A percentile compares a stretch with the other conserved stretches of the same genome.
Evolutionary conservation across 2,329 filamentous ascomycete species (phyloP).

Genomic region (Aspergillus fructus): DNA sequence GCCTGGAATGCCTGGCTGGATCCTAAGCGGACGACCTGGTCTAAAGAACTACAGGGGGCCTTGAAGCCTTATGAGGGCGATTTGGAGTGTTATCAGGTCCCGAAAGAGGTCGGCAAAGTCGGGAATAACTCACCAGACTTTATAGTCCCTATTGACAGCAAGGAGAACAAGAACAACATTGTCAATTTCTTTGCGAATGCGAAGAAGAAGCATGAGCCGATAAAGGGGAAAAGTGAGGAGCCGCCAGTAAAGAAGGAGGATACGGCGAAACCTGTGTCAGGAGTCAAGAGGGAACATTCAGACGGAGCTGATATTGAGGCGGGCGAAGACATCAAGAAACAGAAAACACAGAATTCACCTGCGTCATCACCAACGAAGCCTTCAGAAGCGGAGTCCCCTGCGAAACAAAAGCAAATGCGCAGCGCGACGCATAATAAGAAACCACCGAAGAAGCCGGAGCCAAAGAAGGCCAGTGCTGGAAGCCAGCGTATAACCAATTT

Average conservation of each 20-base stretch:
- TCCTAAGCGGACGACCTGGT: constrained; percentile 70
- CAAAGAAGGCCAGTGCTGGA: constrained; percentile 46
- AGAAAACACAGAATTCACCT: constrained; percentile 20
- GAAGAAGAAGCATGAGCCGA: constrained; percentile 29
- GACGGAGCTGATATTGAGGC: constrained; percentile 23
- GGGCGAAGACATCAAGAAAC: constrained; percentile 24
- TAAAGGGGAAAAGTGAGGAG: constrained; percentile 21
- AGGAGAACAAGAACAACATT: constrained; percentile 89
- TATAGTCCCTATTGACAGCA: constrained; percentile 77
- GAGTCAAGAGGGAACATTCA: constrained; percentile 50
- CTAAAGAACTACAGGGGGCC: constrained; percentile 70
- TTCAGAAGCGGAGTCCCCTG: constrained; percentile 22
- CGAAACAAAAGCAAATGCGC: constrained; percentile 46
- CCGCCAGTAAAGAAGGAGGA: constrained; percentile 46
- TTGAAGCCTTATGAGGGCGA: constrained; percentile 78
- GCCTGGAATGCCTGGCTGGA: constrained; percentile 76
- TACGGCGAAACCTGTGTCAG: constrained; percentile 48
- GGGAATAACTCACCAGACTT: constrained; percentile 86
- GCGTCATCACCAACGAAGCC: constrained; percentile 40
- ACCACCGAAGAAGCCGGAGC: constrained; percentile 43
- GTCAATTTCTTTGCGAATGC: constrained; percentile 82
- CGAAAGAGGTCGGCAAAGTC: constrained; percentile 87
- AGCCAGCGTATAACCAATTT: constrained; percentile 55
- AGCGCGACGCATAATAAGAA: constrained; percentile 59
- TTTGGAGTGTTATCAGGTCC: constrained; percentile 82